Base-by-base conservation (phyloP, 2,329 filamentous ascomycete species). In the Cordyceps fumosorosea region DNA sequence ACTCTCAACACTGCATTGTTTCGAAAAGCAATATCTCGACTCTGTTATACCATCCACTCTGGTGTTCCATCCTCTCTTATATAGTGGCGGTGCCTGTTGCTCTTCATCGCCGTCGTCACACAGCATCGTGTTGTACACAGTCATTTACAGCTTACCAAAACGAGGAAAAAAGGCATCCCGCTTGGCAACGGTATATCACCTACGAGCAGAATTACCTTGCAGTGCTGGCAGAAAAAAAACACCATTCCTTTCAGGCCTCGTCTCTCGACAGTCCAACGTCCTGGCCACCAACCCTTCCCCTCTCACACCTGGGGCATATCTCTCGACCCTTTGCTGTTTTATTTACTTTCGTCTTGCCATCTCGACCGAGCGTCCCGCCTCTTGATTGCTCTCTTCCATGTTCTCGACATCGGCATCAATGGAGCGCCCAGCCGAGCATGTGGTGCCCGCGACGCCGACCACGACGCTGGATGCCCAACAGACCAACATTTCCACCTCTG, bases 381-480 rank as follows among this genome's bases (percentile, higher is more conserved):
- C 29, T 29, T 29, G 29, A 29, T n/a, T 20, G 45, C 5, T 7
- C n/a, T 7, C 10, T 11, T 52, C 20, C 34, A 57, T 62, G 34
- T 52, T 52, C 34, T 24, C 45, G 8, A 44, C 37, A 34, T 32
- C 53, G 5, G 45, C 60, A 18, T n/a, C 60, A 32, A 62, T 62
- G 60, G 53, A 62, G 45, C 60, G 37, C 3, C 47, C 53, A 16
- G 52, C 45, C 11, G 53, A 62, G 14, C 20, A 51, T 42, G 42
- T 56, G 51, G 51, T 52, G 11, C 51, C 59, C 16, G 44, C 29
- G 32, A 55, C 59, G 29, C 51, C 59, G 14, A 42, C 59, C 16
- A 45, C 29, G 26, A 22, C 51, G 20, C 42, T 48, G 29, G 52
- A 56, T 56, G 42, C 59, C 51, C 59, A 61, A 37, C 59, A 61